These are phyloP conservation scores for Saturnispora bothae DNA, from an alignment of 805 yeast species.

Conservation along the genomic window DNA sequence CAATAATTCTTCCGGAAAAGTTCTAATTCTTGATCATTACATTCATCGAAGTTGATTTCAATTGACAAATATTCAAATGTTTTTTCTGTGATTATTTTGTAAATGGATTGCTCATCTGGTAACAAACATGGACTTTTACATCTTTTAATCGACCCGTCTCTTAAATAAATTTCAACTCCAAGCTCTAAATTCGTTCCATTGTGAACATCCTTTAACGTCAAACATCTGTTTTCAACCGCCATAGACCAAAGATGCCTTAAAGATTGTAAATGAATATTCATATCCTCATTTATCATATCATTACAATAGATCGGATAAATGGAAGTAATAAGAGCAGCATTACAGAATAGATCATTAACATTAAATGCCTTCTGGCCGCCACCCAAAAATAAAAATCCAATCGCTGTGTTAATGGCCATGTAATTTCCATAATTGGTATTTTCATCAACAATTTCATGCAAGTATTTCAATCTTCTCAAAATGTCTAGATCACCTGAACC, in stretches of 20 bases:
- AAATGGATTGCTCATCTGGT: conserved; percentile 46
- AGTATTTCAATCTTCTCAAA: conserved; percentile 57
- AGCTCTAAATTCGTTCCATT: conserved; percentile 45
- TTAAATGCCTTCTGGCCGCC: conserved; percentile 85
- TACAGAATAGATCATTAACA: conserved; percentile 44
- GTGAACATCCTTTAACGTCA: conserved; percentile 63
- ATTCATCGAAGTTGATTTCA: conserved; percentile 26
- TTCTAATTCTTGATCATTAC: conserved; percentile 27
- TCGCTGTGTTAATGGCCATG: conserved; percentile 67
- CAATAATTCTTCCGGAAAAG: conserved; percentile 36
- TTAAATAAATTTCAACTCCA: conserved; percentile 26
- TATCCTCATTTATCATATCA: conserved; percentile 20
- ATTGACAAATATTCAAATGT: conserved; percentile 42
- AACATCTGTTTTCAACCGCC: conserved; percentile 69
- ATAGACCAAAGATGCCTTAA: conserved; percentile 85
- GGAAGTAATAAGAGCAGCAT: conserved; percentile 62
- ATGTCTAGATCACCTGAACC: conserved; percentile 83
- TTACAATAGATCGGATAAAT: conserved; percentile 67
- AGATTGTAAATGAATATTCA: conserved; percentile 61
- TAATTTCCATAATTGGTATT: conserved; percentile 52
- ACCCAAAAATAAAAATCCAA: conserved; percentile 84
- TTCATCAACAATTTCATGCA: conserved; percentile 46
- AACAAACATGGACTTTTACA: conserved; percentile 55
- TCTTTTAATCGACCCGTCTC: conserved; percentile 28
- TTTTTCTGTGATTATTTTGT: conserved; percentile 31